Evolutionary conservation across 352 stramenopile genomes (phyloP).

Genomic region (Phytophthora syringae): DNA sequence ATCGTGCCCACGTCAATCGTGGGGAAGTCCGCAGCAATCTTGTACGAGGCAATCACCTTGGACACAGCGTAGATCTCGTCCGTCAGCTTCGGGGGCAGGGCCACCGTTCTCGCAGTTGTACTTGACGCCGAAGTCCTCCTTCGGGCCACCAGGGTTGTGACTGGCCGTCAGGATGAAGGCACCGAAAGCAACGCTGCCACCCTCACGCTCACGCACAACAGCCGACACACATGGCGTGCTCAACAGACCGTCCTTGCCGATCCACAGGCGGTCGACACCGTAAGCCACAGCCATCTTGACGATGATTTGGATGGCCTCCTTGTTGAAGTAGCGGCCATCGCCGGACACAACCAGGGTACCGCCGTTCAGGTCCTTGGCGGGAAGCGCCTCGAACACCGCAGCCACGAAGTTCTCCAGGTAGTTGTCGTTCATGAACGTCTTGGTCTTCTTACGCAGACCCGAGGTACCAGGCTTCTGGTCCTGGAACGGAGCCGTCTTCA

Average conservation of each 20-base stretch:
- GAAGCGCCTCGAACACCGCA: conserved; percentile 96
- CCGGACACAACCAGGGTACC: conserved; percentile 97
- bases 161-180: conserved; percentile 98
- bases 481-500: conserved; percentile 92
- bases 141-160: conserved; percentile 98
- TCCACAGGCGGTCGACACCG: conserved; percentile 95
- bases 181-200: conserved; percentile 92
- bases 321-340: conserved; percentile 94
- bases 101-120: conserved; percentile 99
- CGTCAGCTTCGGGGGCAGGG: conserved; percentile 96
- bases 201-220: conserved; percentile 95
- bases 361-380: conserved; percentile 93
- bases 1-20: conserved; percentile 75
- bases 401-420: conserved; percentile 99
- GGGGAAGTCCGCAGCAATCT: conserved; percentile 88
- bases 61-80: conserved; percentile 97
- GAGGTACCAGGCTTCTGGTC: conserved; percentile 98
- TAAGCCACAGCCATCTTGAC: conserved; percentile 97
- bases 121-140: conserved; percentile 99
- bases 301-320: conserved; percentile 97
- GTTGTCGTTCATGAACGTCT: conserved; percentile 97
- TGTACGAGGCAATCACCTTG: conserved; percentile 95
- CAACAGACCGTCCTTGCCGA: conserved; percentile 95
- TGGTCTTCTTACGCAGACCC: conserved; percentile 99
- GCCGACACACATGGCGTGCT: conserved; percentile 98